Percentiles rank a stretch among this genome's conserved stretches.
Evolutionary conservation across 2,329 filamentous ascomycete genomes (phyloP).

Genomic region (Chrysoporthe austroafricana): DNA sequence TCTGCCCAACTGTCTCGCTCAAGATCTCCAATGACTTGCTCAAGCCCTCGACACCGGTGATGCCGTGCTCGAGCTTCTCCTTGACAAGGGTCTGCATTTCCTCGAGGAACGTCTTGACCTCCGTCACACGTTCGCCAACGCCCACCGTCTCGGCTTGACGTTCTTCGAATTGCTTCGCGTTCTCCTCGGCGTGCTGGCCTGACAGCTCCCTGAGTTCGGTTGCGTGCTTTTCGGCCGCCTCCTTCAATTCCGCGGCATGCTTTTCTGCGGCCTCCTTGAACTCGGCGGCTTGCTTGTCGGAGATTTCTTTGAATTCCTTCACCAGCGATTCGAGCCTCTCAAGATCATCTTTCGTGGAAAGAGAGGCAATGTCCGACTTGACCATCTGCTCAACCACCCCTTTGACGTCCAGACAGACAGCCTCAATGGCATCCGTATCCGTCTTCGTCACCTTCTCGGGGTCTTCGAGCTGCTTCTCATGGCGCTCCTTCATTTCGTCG

Average conservation of each 20-base stretch:
- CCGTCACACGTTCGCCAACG: conserved; percentile 76
- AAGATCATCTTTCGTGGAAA: conserved; percentile 79
- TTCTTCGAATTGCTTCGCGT: conserved; percentile 79
- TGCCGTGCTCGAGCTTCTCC: conserved; percentile 75
- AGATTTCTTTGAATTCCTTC: conserved; percentile 66
- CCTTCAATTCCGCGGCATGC: conserved; percentile 23
- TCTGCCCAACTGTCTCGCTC: conserved; percentile 64
- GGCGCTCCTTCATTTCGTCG: conserved; percentile 70
- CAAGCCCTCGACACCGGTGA: conserved; percentile 72
- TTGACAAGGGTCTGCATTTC: conserved; percentile 79
- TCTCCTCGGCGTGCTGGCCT: conserved; percentile 71
- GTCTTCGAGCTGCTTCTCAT: conserved; percentile 57
- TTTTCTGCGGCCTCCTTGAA: conserved; percentile 22
- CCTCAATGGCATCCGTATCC: conserved; percentile 79
- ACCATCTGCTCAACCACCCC: conserved; percentile 73
- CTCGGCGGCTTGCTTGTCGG: conserved; percentile 66
- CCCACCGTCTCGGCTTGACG: conserved; percentile 82
- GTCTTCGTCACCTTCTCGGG: conserved; percentile 75
- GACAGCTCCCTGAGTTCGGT: conserved; percentile 68
- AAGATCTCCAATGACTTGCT: conserved; percentile 71
- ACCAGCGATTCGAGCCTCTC: conserved; percentile 71
- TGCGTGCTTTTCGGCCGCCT: conserved; percentile 57
- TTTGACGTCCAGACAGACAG: conserved; percentile 85
- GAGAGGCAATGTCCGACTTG: conserved; percentile 68
- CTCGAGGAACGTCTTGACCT: conserved; percentile 76